Percentiles rank a stretch among this genome's conserved stretches.
Evolutionary conservation across 805 yeast genomes (phyloP).

Genomic region (Suhomyces sp.): DNA sequence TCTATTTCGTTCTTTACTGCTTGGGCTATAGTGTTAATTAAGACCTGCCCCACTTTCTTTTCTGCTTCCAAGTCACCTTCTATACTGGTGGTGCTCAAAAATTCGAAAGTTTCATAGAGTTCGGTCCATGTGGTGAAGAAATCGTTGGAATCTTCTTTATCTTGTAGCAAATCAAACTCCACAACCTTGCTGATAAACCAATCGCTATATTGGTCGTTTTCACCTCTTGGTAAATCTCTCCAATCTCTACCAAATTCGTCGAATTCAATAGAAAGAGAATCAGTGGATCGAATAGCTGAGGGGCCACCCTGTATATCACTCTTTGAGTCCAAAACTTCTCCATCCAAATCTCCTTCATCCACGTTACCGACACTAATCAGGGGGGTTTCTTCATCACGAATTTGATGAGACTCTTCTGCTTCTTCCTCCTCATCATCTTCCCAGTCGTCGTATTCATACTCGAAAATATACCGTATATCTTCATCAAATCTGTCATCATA

Average conservation of each 20-base stretch:
- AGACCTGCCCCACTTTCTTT: constrained; percentile 33
- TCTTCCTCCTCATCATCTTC: constrained; percentile 7
- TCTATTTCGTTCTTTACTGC: constrained; percentile 42
- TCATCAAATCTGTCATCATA: constrained; percentile 67
- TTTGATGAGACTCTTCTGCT: constrained; percentile 2
- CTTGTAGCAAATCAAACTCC: constrained; percentile 14
- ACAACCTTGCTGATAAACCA: constrained; percentile 18
- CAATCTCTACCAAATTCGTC: constrained; percentile 66
- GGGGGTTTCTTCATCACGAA: constrained; percentile 14
- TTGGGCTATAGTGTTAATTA: constrained; percentile 51
- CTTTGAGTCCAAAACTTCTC: background rate
- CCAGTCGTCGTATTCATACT: constrained; percentile 43
- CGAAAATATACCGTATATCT: constrained; percentile 60
- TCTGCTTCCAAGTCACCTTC: constrained; percentile 24
- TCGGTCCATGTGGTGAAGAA: constrained; percentile 27
- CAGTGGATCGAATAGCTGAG: constrained; percentile 19
- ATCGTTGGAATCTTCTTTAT: constrained; percentile 22
- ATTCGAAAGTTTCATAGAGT: constrained; percentile 21
- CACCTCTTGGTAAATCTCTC: constrained; percentile 68
- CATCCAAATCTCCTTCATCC: background rate
- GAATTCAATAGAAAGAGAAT: constrained; percentile 37
- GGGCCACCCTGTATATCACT: constrained; percentile 5
- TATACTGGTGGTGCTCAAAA: constrained; percentile 22
- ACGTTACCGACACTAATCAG: constrained; percentile 4
- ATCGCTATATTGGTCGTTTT: constrained; percentile 35